Evolutionary conservation across 805 yeast genomes (phyloP), one percentile per base, ranked within the genome.

Genomic region (Starmerella powellii): DNA sequence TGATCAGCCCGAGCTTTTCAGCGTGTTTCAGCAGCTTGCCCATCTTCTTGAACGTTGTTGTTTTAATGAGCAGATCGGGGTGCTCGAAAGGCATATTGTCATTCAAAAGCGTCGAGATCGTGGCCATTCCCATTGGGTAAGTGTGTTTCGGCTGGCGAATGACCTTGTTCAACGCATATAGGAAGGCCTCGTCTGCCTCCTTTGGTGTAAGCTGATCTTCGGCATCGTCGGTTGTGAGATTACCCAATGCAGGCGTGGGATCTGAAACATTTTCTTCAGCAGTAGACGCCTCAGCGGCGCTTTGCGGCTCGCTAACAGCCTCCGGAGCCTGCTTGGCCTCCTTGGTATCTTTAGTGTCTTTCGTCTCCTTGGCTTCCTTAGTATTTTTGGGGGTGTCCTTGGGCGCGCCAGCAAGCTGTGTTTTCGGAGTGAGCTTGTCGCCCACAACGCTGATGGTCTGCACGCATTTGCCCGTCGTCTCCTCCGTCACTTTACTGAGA

Each of bases 11-110:
- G 34, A 70, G 68, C 57, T 85, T 88, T 50, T 83, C 95, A 78
- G 87, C 84, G 6, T 81, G 77, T 56, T 85, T 88, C 41, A 88
- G 63, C 55, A 79, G 85, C 58, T 86, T 87, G 12, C 86, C 72
- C 3, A 88, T 75, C 56, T 88, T 88, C 60, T 82, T 86, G 94
- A 94, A 88, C 2, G 86, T 73, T 0, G 95, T 77, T 55, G 76
- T 80, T 60, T 86, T 87, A 41, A 80, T 70, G 20, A 38, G 44
- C 19, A 62, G 51, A 8, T 49, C 51, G 1, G 72, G 67, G 39
- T 58, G 56, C 29, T 48, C 48, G 35, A 49, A 54, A 2, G 95
- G 93, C n/a, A 88, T 60, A 60, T 85, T 83, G 38, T 77, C 76
- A 34, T 68, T 72, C 0, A 91, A 72, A 69, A 87, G 77, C 5